Evolutionary conservation across 139 green algal species (phyloP).

Genomic region (Chlorella vulgaris): DNA sequence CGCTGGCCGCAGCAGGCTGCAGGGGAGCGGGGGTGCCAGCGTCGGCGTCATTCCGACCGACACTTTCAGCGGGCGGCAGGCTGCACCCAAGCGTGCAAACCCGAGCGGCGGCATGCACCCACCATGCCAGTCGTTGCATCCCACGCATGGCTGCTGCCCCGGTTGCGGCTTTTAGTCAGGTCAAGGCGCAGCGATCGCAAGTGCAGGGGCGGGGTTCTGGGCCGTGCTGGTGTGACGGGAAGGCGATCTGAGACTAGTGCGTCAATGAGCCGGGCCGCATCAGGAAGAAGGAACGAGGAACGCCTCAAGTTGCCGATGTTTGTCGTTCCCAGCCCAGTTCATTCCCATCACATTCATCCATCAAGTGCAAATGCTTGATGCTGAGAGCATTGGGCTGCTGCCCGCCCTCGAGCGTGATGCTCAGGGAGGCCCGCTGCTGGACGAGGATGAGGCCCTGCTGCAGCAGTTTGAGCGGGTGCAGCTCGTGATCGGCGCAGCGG

Average conservation of each 20-base stretch:
- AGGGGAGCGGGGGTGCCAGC: too few relatives aligned
- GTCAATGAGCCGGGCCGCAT: too few relatives aligned
- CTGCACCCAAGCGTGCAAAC: neutral
- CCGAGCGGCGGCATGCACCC: neutral
- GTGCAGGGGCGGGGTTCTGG: neutral
- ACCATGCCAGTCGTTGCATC: slow-evolving; percentile 23
- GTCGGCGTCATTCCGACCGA: too few relatives aligned
- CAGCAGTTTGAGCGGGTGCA: slow-evolving; percentile 33
- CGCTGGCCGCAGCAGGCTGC: slow-evolving; percentile 14
- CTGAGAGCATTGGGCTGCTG: slow-evolving; percentile 19
- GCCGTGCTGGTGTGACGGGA: too few relatives aligned
- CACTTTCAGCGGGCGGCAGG: neutral
- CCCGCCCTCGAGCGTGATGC: neutral
- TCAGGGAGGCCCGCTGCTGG: slow-evolving; percentile 15
- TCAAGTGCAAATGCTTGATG: neutral
- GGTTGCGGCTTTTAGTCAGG: neutral
- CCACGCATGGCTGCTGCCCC: slow-evolving; percentile 10
- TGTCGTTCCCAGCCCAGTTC: neutral
- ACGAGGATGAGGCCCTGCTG: slow-evolving; percentile 35
- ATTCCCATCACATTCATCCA: neutral
- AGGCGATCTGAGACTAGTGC: too few relatives aligned
- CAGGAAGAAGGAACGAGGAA: too few relatives aligned
- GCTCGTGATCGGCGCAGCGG: slow-evolving; percentile 12
- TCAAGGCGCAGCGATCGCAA: neutral
- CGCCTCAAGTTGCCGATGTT: too few relatives aligned